Base-by-base conservation (phyloP, 140 eudicot genomes). In the Stevia rebaudiana region DNA sequence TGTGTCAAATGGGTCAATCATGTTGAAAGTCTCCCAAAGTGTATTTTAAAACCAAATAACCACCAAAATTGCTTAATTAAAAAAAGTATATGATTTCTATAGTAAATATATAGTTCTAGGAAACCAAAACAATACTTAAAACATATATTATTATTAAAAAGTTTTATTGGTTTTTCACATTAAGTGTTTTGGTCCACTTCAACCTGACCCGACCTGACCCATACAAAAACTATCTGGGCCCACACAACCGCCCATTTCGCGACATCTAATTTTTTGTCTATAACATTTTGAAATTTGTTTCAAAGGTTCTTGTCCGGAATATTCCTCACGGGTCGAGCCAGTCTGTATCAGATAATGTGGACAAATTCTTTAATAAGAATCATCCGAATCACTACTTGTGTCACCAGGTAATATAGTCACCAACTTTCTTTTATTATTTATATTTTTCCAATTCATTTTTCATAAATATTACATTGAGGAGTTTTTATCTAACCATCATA, bases 371-470 rank as follows among this genome's bases (percentile, higher is more conserved):
- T 62, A 74, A 70, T 72, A 94, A 74, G 82, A 85, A 85, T 73
- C 99, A 94, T 69, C 90, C 85, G 0, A 78, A 83, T 75, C 89
- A 87, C 71, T 94, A 94, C 75, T 75, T 94, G 4, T 85, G 88
- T 71, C 95, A 94, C 83, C 99, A 94, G 90, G 99, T 88, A 80
- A 61, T 44, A 30, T 11, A 16, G 12, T 70, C 49, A 30, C 43
- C 60, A 16, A 17, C 13, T 41, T 67, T n/a, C 35, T 13, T 42
- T 17, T 40, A 22, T 25, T 24, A 23, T 21, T 11, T 21, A 18
- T 37, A 43, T n/a, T 44, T 51, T 23, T 41, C 46, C 30, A 3
- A 24, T 42, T 49, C 37, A 6, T 40, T 47, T 41, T 18, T 8
- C 35, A 12, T 11, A 15, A 47, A 0, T 17, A 6, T 16, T 49